Base-by-base conservation (phyloP, 805 yeast genomes). In the Schizosaccharomyces lindneri region DNA sequence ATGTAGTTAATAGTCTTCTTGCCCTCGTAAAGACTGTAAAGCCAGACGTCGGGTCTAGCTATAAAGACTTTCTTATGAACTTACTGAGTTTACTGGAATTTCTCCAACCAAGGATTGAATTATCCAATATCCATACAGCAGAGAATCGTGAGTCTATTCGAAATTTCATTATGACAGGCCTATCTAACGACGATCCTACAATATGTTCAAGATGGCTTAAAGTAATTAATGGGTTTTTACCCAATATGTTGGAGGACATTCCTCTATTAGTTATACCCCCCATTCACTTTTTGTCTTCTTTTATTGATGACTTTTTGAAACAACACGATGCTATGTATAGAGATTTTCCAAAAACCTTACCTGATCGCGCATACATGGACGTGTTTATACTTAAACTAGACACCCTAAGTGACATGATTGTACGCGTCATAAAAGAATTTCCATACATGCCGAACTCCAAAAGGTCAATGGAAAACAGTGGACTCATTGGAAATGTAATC, bases 401-500 rank as follows among this genome's bases (percentile, higher is more conserved):
- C 6, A 63, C 67, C 72, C 78, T 57, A 17, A 19, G 43, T 36
- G 48, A 19, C 4, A 19, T 57, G 46, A 36, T 36, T 32, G 19
- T 31, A 3, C 46, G 27, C 4, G 48, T 24, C 21, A 29, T 41
- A 2, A 11, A 63, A 71, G 81, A 43, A 70, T 80, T 76, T 59
- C 71, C 77, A 59, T 72, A 60, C 62, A 64, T 64, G 43, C 70
- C 62, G 59, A 65, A 63, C 61, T 51, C 63, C n/a, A 62, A 64
- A 17, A 62, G 61, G 64, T 63, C 51, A 63, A 68, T 66, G 1
- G 63, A 63, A 9, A 80, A 78, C 55, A 69, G 78, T 29, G 79
- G 87, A 24, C 78, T 83, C 70, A 75, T 85, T 66, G 62, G 71
- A 9, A 71, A 67, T 51, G 74, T 74, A 29, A 84, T 85, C 62